Conservation (phyloP, 495 filamentous ascomycete genomes). For the Aspergillus indologenus region DNA sequence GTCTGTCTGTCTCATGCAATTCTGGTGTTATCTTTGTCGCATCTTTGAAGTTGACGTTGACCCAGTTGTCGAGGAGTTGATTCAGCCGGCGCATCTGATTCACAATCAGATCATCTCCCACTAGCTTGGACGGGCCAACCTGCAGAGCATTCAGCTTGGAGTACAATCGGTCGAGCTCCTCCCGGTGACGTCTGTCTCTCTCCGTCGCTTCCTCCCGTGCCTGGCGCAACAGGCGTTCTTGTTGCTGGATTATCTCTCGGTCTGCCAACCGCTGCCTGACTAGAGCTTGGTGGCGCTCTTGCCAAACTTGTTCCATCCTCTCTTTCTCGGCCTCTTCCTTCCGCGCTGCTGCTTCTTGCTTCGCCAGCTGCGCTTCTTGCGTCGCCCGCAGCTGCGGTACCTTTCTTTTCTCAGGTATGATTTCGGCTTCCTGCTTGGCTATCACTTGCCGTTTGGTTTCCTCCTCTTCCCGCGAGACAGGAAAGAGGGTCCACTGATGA, state of each 20-base stretch:
- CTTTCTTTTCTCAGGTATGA: too few relatives aligned
- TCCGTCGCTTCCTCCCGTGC: background rate
- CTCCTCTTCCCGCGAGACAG: too few relatives aligned
- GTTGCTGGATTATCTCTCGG: constrained; percentile 1
- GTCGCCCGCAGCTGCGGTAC: too few relatives aligned
- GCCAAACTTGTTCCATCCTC: background rate
- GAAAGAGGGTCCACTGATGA: too few relatives aligned
- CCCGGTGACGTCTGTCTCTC: background rate
- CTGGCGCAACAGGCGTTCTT: background rate
- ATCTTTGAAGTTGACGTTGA: constrained; percentile 8
- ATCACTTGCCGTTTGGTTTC: too few relatives aligned
- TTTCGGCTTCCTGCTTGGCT: too few relatives aligned
- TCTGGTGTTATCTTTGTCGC: background rate
- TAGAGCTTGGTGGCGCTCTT: background rate
- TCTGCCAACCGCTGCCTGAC: background rate
- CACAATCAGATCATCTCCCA: constrained; percentile 3
- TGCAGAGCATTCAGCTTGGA: background rate
- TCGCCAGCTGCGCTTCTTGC: too few relatives aligned
- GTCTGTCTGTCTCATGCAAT: background rate
- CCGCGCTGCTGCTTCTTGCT: background rate
- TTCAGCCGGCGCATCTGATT: constrained; percentile 4
- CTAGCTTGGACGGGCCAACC: background rate
- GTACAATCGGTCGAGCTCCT: constrained; percentile 4
- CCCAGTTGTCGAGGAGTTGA: constrained; percentile 7
- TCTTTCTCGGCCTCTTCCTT: background rate